Conservation (phyloP, 2,329 filamentous ascomycete species). For the Trichoderma afroharzianum region DNA sequence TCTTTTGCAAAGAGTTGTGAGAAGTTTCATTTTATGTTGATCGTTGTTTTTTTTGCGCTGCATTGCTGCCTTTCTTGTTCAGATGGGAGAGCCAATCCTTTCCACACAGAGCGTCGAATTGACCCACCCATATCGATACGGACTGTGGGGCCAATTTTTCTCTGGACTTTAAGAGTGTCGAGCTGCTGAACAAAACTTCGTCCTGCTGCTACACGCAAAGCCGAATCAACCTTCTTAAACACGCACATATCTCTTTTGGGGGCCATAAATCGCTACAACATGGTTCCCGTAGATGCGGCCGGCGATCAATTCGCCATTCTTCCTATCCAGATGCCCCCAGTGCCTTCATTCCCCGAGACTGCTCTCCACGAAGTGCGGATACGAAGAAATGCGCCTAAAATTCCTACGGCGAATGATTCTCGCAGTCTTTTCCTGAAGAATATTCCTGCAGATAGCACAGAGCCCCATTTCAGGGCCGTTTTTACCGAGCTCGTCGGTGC, state of each 20-base stretch:
- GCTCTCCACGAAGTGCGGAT: constrained; percentile 83
- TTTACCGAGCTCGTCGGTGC: constrained; percentile 73
- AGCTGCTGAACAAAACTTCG: constrained; percentile 6
- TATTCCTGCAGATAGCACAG: constrained; percentile 78
- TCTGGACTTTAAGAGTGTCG: neutral
- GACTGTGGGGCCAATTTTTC: constrained; percentile 11
- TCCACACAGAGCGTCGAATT: neutral
- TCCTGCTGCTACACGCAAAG: neutral
- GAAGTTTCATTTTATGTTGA: too few species aligned
- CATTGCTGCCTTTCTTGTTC: neutral
- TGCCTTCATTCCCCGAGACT: constrained; percentile 58
- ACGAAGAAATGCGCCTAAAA: constrained; percentile 75
- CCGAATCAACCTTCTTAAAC: neutral
- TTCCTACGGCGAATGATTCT: constrained; percentile 67
- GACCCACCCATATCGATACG: constrained; percentile 5
- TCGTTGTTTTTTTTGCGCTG: neutral
- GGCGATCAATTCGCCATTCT: constrained; percentile 64
- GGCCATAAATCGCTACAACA: constrained; percentile 18
- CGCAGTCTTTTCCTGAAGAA: constrained; percentile 91
- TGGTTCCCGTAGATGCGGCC: constrained; percentile 27
- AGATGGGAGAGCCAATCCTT: neutral
- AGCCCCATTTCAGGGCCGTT: constrained; percentile 69
- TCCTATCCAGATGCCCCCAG: constrained; percentile 61
- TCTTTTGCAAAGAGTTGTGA: neutral
- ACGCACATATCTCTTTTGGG: neutral